Base-by-base conservation (phyloP, 768 basidiomycete genomes). In the Flagelloscypha sp. region DNA sequence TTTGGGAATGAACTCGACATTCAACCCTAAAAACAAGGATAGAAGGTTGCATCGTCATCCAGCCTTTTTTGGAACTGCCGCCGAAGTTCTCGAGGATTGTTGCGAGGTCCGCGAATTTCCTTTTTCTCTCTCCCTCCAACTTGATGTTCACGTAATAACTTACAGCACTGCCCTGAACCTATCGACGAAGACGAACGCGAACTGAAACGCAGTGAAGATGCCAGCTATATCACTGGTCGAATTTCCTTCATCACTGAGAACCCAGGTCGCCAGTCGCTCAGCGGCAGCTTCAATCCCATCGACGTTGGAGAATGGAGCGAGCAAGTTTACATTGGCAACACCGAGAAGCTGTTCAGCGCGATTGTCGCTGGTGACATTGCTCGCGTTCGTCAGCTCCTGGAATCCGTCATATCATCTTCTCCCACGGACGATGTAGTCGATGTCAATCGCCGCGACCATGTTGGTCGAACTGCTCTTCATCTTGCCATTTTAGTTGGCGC, bases 291-390 rank as follows among this genome's bases (percentile, higher is more conserved):
- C 61, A 71, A 75, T 35, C 76, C 76, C 0, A 78, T 79, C 47
- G 76, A 81, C 41, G 71, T 67, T 9, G 75, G 74, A 8, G 75
- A 78, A 60, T 81, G 77, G 78, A 66, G 66, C 38, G 72, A 62
- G 22, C 70, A 75, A 42, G 75, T 71, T 7, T 81, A 79, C 49
- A 62, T 77, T 41, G 72, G 68, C 8, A 62, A 62, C 10, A 63
- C 65, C 0, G 69, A 72, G 37, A 63, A 66, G 38, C 67, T 81
- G 38, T 79, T 79, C 55, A 47, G 55, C 7, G 72, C 72, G n/a
- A 73, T 81, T 40, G 66, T 61, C 2, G 47, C 59, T 2, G 53
- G 59, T 29, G 70, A 81, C 43, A 55, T 58, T 0, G 50, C 52
- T 5, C 44, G 52, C 0, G 65, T 76, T 11, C 45, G 54, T 7